Evolutionary conservation across 2,329 filamentous ascomycete genomes (phyloP).

Genomic region (Aspergillus vadensis): DNA sequence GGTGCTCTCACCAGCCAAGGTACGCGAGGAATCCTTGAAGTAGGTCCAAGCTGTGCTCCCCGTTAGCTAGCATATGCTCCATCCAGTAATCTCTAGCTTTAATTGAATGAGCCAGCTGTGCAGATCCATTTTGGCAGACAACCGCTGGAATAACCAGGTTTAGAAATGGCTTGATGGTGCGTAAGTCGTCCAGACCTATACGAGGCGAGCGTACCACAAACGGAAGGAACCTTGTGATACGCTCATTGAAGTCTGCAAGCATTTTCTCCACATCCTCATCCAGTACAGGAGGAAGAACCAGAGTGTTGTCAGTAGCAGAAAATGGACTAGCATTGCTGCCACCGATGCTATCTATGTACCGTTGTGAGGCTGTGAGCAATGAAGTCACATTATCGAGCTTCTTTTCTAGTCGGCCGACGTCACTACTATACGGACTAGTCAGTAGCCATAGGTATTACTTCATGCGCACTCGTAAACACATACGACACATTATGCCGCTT

Average conservation of each 20-base stretch:
- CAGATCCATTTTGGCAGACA: constrained; percentile 15
- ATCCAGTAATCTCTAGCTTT: constrained; percentile 38
- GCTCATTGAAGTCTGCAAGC: constrained; percentile 12
- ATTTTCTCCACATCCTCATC: constrained; percentile 18
- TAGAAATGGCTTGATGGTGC: constrained; percentile 26
- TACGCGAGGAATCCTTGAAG: constrained; percentile 52
- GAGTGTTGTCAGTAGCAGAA: not conserved
- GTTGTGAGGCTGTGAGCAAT: constrained; percentile 24
- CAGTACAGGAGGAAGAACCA: not conserved
- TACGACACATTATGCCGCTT: constrained; percentile 5
- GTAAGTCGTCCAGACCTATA: constrained; percentile 21
- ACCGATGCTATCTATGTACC: constrained; percentile 2
- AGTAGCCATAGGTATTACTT: not conserved
- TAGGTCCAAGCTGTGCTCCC: constrained; percentile 47
- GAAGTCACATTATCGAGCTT: constrained; percentile 33
- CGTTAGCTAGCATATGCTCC: constrained; percentile 46
- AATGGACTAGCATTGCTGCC: not conserved
- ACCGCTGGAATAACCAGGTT: constrained; percentile 25
- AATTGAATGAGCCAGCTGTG: constrained; percentile 19
- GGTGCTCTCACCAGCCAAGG: constrained; percentile 47
- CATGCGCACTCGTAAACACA: not conserved
- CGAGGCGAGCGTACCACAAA: constrained; percentile 26
- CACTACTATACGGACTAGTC: constrained; percentile 12
- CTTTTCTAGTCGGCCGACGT: constrained; percentile 28
- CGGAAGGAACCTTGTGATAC: constrained; percentile 29